These are phyloP conservation scores for Kitagawia praeruptora DNA, from an alignment of 129 eudicot genomes.

Conservation along the genomic window DNA sequence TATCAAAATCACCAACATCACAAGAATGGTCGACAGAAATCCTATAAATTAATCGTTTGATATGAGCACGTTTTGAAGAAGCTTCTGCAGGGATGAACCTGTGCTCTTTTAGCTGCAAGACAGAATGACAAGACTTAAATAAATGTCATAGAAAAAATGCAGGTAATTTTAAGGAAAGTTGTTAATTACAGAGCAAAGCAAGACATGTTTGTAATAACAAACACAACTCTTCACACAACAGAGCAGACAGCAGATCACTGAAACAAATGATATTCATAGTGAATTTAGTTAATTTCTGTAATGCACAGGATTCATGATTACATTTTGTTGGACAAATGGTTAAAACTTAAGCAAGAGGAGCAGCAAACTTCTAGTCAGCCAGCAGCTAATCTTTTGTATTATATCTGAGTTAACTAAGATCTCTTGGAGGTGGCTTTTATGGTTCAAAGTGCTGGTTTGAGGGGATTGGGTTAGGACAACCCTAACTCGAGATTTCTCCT, in stretches of 20 bases:
- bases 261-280: neutral
- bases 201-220: neutral
- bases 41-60: conserved; percentile 38
- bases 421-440: too few species aligned
- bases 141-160: neutral
- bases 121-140: neutral
- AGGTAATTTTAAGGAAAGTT: neutral
- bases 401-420: too few species aligned
- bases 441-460: neutral
- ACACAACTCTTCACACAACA: neutral
- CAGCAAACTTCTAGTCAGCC: neutral
- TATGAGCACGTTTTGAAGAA: conserved; percentile 52
- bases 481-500: neutral
- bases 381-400: too few species aligned
- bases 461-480: neutral
- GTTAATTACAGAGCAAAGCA: neutral
- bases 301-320: neutral
- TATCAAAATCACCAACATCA: conserved; percentile 18
- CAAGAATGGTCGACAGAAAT: conserved; percentile 24
- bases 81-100: conserved; percentile 72
- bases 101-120: conserved; percentile 40
- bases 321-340: neutral
- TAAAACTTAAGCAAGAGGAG: neutral
- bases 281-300: neutral
- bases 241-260: neutral